Conservation (phyloP, 805 yeast genomes). For the Aciculoconidium aculeatum region DNA sequence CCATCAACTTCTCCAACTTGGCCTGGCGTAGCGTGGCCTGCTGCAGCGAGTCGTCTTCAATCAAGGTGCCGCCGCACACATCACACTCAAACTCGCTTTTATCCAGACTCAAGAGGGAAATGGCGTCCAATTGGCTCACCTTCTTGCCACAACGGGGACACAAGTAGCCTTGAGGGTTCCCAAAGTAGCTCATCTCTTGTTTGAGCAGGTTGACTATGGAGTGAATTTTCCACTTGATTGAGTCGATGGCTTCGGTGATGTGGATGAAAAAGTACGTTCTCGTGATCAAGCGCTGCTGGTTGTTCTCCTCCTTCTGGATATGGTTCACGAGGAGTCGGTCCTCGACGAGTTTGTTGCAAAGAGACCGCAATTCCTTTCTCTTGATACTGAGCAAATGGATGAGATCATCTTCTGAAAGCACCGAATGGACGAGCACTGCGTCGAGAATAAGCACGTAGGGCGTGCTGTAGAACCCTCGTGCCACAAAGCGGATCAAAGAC, state of each 20-base stretch:
- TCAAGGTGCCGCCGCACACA: slow-evolving; percentile 66
- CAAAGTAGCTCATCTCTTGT: slow-evolving; percentile 75
- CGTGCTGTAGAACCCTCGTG: slow-evolving; percentile 80
- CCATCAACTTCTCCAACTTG: slow-evolving; percentile 77
- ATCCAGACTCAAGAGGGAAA: slow-evolving; percentile 74
- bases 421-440: slow-evolving; percentile 82
- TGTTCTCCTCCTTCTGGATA: slow-evolving; percentile 60
- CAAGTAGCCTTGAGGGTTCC: slow-evolving; percentile 89
- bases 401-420: slow-evolving; percentile 87
- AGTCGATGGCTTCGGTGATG: slow-evolving; percentile 88
- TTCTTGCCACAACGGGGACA: slow-evolving; percentile 82
- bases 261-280: slow-evolving; percentile 84
- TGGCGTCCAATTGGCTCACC: slow-evolving; percentile 82
- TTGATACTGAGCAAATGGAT: slow-evolving; percentile 75
- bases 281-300: slow-evolving; percentile 59
- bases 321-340: slow-evolving; percentile 74
- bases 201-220: slow-evolving; percentile 72
- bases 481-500: slow-evolving; percentile 67
- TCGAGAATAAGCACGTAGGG: slow-evolving; percentile 82
- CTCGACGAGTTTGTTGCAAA: slow-evolving; percentile 75
- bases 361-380: slow-evolving; percentile 77
- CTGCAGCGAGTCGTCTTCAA: slow-evolving; percentile 85
- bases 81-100: slow-evolving; percentile 79
- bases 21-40: slow-evolving; percentile 79
- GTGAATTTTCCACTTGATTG: slow-evolving; percentile 95